Percentiles rank a stretch among this genome's conserved stretches.
phyloP scores from a whole-genome alignment of 768 basidiomycete genomes.

The Boletus eberwhitei region DNA sequence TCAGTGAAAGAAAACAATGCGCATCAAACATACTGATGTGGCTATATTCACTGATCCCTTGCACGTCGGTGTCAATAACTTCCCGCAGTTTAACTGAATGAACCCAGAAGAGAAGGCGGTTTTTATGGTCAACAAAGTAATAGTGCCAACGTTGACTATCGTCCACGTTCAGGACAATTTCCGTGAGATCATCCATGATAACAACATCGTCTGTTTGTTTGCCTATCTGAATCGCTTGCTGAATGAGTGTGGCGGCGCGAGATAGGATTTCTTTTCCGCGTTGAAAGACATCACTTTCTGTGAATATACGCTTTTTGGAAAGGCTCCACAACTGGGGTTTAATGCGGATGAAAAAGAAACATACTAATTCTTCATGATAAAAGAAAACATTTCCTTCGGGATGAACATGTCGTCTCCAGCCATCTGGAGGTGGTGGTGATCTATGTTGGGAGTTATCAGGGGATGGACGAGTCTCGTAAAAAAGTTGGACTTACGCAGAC shows the following conservation, averaged over 20 bases:
- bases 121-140: constrained; percentile 16
- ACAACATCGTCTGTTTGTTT: not conserved
- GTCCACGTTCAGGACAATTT: constrained; percentile 12
- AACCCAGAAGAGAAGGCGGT: constrained; percentile 19
- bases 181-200: constrained; percentile 2
- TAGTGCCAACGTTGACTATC: constrained; percentile 1
- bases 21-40: constrained; percentile 13
- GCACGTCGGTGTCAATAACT: not conserved
- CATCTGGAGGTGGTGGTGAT: not conserved
- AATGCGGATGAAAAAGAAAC: not conserved
- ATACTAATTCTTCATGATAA: constrained; percentile 13
- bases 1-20: not conserved
- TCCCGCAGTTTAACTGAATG: not conserved
- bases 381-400: constrained; percentile 12
- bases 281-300: constrained; percentile 6
- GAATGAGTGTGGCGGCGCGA: constrained; percentile 6
- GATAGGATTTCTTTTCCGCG: not conserved
- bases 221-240: not conserved
- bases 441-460: not conserved
- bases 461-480: not conserved
- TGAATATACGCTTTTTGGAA: constrained; percentile 17
- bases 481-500: constrained; percentile 1
- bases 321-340: not conserved
- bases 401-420: constrained; percentile 14
- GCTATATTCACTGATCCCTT: not conserved